Conservation (phyloP, 768 basidiomycete genomes). For the Tylopilus plumbeoviolaceoides region DNA sequence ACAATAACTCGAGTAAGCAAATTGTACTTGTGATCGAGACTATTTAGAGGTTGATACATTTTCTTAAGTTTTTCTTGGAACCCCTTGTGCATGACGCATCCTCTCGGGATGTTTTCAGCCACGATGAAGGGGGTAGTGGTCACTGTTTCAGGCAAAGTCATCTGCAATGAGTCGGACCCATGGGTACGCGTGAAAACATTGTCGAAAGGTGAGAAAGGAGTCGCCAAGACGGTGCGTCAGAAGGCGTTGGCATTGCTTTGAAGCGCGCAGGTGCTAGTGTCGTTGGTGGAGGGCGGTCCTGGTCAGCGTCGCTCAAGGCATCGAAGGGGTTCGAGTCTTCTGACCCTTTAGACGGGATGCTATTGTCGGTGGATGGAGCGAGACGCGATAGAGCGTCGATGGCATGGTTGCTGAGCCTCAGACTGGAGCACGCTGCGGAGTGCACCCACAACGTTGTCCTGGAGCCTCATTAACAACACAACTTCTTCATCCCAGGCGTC, state of each 20-base stretch:
- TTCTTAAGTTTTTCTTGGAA: too few species aligned
- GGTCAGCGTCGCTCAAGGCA: slow-evolving; percentile 34
- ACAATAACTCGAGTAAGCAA: too few species aligned
- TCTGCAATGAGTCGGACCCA: too few species aligned
- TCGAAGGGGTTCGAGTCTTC: slow-evolving; percentile 54
- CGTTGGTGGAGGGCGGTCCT: slow-evolving; percentile 22
- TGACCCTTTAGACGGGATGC: slow-evolving; percentile 19
- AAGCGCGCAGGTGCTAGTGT: slow-evolving; percentile 6
- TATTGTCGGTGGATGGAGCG: slow-evolving; percentile 33
- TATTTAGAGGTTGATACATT: too few species aligned
- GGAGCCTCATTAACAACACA: not conserved
- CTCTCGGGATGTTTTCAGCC: too few species aligned
- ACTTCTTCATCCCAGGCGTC: not conserved
- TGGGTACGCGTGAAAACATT: slow-evolving; percentile 66
- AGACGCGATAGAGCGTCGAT: slow-evolving; percentile 63
- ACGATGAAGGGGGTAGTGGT: too few species aligned
- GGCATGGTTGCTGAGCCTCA: slow-evolving; percentile 80
- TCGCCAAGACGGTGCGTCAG: slow-evolving; percentile 69
- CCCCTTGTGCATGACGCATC: too few species aligned
- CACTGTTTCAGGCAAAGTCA: too few species aligned
- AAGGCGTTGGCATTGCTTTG: slow-evolving; percentile 24
- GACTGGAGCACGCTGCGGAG: slow-evolving; percentile 62
- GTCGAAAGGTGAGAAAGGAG: slow-evolving; percentile 66
- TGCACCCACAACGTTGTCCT: slow-evolving; percentile 62
- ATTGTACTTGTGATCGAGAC: too few species aligned